Conservation (phyloP, 1,284 basidiomycete genomes). For the Cryptococcus depauperatus region DNA sequence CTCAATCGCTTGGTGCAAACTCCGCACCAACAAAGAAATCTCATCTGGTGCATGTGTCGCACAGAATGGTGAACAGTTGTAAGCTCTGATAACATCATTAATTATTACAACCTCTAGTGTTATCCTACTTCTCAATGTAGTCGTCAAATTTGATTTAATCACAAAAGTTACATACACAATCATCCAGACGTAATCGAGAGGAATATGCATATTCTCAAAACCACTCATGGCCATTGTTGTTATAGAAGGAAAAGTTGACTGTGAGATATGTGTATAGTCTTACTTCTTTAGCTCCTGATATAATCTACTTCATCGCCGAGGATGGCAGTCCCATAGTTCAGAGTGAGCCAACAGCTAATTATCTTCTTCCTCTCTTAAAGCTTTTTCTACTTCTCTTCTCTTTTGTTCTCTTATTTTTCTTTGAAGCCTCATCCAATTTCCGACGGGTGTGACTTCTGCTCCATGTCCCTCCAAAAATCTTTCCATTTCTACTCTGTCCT, state of each 20-base stretch:
- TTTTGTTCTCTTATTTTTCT: conserved; percentile 71
- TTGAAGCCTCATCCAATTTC: conserved; percentile 69
- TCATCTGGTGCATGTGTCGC: conserved; percentile 43
- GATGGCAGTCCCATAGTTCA: no score
- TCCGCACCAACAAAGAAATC: conserved; percentile 35
- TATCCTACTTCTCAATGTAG: no score
- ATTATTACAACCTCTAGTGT: conserved; percentile 3
- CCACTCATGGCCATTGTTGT: no score
- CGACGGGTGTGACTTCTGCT: conserved; percentile 65
- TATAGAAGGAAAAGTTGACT: no score
- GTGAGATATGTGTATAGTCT: no score
- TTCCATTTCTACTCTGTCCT: conserved; percentile 58
- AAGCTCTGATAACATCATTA: conserved; percentile 11
- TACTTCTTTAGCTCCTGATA: no score
- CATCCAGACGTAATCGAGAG: no score
- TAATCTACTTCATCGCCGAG: no score
- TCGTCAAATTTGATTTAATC: no score
- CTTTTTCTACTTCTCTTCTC: conserved; percentile 54
- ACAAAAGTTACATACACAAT: no score
- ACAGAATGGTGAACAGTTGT: conserved; percentile 45
- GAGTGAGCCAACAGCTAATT: no score
- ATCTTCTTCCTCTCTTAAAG: conserved; percentile 31
- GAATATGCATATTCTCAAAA: no score
- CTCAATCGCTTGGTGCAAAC: conserved; percentile 43
- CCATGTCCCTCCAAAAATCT: conserved; percentile 61